Base-by-base conservation (phyloP, 2,329 filamentous ascomycete species). In the Venturiaceae sp. region DNA sequence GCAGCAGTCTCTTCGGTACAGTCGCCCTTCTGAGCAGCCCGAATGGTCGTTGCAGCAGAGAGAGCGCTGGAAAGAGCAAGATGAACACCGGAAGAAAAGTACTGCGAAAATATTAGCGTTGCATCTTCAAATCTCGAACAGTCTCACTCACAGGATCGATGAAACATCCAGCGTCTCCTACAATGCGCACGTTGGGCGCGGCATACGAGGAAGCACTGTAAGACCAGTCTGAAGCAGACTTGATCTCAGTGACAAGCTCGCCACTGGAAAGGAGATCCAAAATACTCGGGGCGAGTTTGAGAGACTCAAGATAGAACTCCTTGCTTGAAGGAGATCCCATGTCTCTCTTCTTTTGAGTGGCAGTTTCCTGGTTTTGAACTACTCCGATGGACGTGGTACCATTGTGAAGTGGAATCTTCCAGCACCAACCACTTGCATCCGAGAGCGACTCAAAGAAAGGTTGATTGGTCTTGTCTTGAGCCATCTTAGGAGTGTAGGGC, bases 111-210 rank as follows among this genome's bases (percentile, higher is more conserved):
- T n/a, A n/a, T n/a, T n/a, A n/a, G n/a, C n/a, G n/a, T n/a, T n/a
- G n/a, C n/a, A n/a, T n/a, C n/a, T n/a, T n/a, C n/a, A n/a, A n/a
- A n/a, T n/a, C n/a, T n/a, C n/a, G n/a, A n/a, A n/a, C n/a, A n/a
- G n/a, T n/a, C n/a, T n/a, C n/a, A n/a, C n/a, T n/a, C n/a, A n/a
- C 74, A 0, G 76, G 76, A 59, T 80, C 77, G 60, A 80, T 77
- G 61, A 80, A 80, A 61, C 71, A 74, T 1, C 75, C 77, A 0
- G 77, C 77, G 60, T 80, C 77, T 1, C 77, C 77, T 5, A 66
- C 70, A 11, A 79, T 69, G 19, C 76, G 75, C 3, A 69, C 62
- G 57, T 72, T 60, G 1, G 71, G 70, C n/a, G 65, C 58, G 1
- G 75, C 71, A 61, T 80, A 80, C 0, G 65, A 59, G 0, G 72